Evolutionary conservation across 176 grass and related monocot genomes (phyloP), one percentile per base, ranked within the genome.

Genomic region (Microstegium vimineum): DNA sequence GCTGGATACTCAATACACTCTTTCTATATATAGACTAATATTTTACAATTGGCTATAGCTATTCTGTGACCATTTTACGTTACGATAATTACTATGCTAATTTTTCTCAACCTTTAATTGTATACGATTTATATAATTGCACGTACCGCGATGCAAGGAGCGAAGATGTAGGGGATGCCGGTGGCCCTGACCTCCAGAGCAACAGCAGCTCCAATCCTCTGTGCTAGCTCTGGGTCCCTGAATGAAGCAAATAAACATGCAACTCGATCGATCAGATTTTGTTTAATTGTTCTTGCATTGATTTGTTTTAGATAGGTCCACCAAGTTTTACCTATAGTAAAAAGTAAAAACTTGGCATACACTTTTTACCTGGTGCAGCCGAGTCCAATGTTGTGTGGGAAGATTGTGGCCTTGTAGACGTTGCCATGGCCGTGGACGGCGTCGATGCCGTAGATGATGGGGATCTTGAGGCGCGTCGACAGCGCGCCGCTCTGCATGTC

Each of bases 401-500:
- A 97, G 32, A 97, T 84, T 72, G 94, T 97, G 6, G 94, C 91
- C 36, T 67, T 65, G 72, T 94, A 97, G 73, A 78, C 91, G 82
- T 94, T 94, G 78, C 89, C 89, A 43, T 97, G 89, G 6, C 94
- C 94, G 32, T 97, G 94, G 79, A 94, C 91, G 32, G 91, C 91
- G 69, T 97, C 94, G 69, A 97, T 90, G 35, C 94, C 94, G 46
- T 94, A 97, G 37, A 97, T 83, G 87, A 94, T 84, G 3, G 95
- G 95, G 77, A 97, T 94, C 5, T 86, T 90, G 2, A 94, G 86
- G 4, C 92, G 90, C 9, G 92, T 94, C 0, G 90, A 91, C 42
- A 90, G 30, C 1, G 91, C 87, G 0, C 28, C 91, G 36, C 60
- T 14, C 70, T 93, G 91, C 65, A 90, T 84, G 0, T 69, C 88